Percentiles rank a stretch among this genome's conserved stretches.
Conservation (phyloP, 2,329 filamentous ascomycete species). For the Pestalotiopsis sp. region DNA sequence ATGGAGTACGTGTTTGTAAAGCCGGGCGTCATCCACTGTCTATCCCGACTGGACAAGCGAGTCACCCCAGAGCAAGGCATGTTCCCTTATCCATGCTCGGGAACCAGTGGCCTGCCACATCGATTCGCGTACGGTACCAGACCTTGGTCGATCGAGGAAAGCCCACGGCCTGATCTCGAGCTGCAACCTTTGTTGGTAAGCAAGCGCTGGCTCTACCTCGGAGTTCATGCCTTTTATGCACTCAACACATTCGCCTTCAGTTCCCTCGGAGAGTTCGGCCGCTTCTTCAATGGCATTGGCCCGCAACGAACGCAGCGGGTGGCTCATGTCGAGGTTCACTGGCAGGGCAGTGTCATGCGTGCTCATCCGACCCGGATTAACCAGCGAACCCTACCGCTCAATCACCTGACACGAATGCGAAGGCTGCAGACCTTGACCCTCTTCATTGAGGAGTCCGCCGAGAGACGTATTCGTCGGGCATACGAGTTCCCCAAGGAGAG, state of each 20-base stretch:
- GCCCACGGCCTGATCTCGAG: slow-evolving; percentile 35
- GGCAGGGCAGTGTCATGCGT: slow-evolving; percentile 21
- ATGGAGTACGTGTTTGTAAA: slow-evolving; percentile 39
- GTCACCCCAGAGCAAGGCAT: slow-evolving; percentile 20
- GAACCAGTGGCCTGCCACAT: slow-evolving; percentile 18
- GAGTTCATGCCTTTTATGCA: slow-evolving; percentile 47
- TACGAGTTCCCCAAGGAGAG: not conserved
- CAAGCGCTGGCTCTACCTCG: slow-evolving; percentile 41
- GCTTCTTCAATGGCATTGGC: slow-evolving; percentile 46
- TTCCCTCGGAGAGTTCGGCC: slow-evolving; percentile 52
- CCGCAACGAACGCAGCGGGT: slow-evolving; percentile 39
- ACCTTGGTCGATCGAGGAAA: slow-evolving; percentile 33
- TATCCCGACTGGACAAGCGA: slow-evolving; percentile 45
- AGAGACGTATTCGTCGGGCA: not conserved
- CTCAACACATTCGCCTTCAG: slow-evolving; percentile 53
- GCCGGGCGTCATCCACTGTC: slow-evolving; percentile 38
- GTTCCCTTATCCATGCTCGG: slow-evolving; percentile 22
- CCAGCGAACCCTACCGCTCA: slow-evolving; percentile 37
- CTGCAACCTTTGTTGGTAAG: slow-evolving; percentile 41
- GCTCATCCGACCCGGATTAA: slow-evolving; percentile 27
- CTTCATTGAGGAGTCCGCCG: slow-evolving; percentile 36
- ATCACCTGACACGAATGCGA: slow-evolving; percentile 34
- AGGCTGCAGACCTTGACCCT: slow-evolving; percentile 40
- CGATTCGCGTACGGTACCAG: slow-evolving; percentile 40
- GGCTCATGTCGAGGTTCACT: slow-evolving; percentile 34